Evolutionary conservation across 495 filamentous ascomycete genomes (phyloP).

Genomic region (Penicillium odoratum): DNA sequence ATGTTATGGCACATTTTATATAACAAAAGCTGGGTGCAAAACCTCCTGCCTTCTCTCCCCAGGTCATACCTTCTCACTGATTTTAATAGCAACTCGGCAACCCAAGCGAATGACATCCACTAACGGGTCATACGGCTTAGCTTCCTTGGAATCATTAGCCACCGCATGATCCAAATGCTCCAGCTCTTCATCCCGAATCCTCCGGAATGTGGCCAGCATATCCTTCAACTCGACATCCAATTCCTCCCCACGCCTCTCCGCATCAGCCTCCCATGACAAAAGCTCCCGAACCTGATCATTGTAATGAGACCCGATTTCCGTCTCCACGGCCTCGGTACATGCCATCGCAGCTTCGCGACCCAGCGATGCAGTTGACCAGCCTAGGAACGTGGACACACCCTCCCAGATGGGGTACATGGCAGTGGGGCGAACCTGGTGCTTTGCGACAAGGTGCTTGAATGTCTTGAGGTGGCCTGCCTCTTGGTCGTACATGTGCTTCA

Average conservation of each 20-base stretch:
- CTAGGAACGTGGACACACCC: constrained; percentile 77
- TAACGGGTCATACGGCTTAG: constrained; percentile 82
- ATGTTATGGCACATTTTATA: not conserved
- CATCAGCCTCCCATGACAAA: constrained; percentile 73
- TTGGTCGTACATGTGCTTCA: constrained; percentile 98
- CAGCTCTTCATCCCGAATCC: constrained; percentile 92
- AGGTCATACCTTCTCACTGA: constrained; percentile 75
- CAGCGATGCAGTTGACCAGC: constrained; percentile 87
- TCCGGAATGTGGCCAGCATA: constrained; percentile 70
- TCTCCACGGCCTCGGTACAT: constrained; percentile 97
- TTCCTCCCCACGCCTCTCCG: constrained; percentile 65
- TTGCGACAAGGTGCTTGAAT: constrained; percentile 82
- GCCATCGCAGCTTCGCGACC: constrained; percentile 97
- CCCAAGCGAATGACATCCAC: constrained; percentile 87
- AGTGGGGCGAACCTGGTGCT: constrained; percentile 90
- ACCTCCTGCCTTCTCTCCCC: not conserved
- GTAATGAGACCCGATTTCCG: constrained; percentile 95
- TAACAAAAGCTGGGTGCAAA: not conserved
- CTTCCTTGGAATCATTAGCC: constrained; percentile 84
- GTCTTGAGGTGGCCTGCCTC: constrained; percentile 82
- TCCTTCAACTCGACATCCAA: constrained; percentile 75
- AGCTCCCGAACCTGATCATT: constrained; percentile 85
- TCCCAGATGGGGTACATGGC: constrained; percentile 92
- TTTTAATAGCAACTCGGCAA: constrained; percentile 89
- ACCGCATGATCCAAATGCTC: constrained; percentile 97